Base-by-base conservation (phyloP, 768 basidiomycete genomes). In the Suillus tomentosus region DNA sequence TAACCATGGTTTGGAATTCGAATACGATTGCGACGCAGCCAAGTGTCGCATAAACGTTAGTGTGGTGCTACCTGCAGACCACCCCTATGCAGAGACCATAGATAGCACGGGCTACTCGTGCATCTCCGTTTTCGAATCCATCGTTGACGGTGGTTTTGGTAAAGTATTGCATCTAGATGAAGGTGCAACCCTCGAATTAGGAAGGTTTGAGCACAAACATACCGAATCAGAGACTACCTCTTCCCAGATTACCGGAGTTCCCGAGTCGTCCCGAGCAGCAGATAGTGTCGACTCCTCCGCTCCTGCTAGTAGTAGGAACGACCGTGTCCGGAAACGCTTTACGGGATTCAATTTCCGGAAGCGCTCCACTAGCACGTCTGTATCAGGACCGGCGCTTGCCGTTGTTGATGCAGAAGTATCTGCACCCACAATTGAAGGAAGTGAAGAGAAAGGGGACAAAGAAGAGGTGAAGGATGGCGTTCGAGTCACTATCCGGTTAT, bases 21-120 rank as follows among this genome's bases (percentile, higher is more conserved):
- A 92, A 73, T 98, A 91, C 75, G 95, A 98, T 73, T 93, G 92
- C 67, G 93, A 95, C 64, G 88, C 94, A 0, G 90, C 95, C 9
- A 90, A 89, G 69, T 94, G 94, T 70, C 85, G 84, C 24, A 87
- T 97, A 64, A 87, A 88, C 43, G 85, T 97, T 22, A 84, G 92
- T 66, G 88, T 94, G 55, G 80, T 92, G 40, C 80, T 94, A 0
- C 83, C 89, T 5, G 83, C 88, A 34, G 80, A 83, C 37, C 87
- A 90, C 65, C 86, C 85, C 8, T 85, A 87, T 45, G 76, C 79
- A 55, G 77, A 77, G 65, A 77, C 75, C 66, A 74, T 83, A 60
- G 70, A 76, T 47, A 53, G 65, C 34, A 59, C 61, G 9, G 77
- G 76, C n/a, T 73, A 74, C 64, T 73, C 71, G 37, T 65, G 65